Percentiles rank a stretch among this genome's conserved stretches.
Evolutionary conservation across 2,329 filamentous ascomycete genomes (phyloP).

Genomic region (Aspergillus intermedius): DNA sequence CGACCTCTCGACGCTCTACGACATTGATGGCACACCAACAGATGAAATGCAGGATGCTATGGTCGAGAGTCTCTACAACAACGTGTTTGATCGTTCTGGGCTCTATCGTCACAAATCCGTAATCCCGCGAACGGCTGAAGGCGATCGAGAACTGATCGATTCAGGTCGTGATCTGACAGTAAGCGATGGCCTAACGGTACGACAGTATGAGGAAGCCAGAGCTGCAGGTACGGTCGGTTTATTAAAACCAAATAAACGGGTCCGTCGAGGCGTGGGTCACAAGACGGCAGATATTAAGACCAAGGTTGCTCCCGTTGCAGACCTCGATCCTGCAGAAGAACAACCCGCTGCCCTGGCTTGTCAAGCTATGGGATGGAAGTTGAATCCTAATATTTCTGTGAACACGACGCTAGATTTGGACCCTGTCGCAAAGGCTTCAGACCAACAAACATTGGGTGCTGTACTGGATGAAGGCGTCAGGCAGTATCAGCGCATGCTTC

Average conservation of each 20-base stretch:
- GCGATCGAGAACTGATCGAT: slow-evolving; percentile 74
- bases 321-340: slow-evolving; percentile 60
- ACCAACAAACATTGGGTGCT: slow-evolving; percentile 72
- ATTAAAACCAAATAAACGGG: slow-evolving; percentile 37
- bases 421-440: slow-evolving; percentile 53
- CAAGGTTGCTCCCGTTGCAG: slow-evolving; percentile 44
- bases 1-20: slow-evolving; percentile 80
- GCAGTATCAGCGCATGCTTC: slow-evolving; percentile 77
- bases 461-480: slow-evolving; percentile 85
- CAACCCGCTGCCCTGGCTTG: slow-evolving; percentile 71
- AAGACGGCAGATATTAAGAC: slow-evolving; percentile 47
- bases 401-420: slow-evolving; percentile 67
- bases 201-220: slow-evolving; percentile 64
- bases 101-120: slow-evolving; percentile 77
- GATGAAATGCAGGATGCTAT: slow-evolving; percentile 71
- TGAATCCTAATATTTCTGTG: slow-evolving; percentile 58
- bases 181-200: slow-evolving; percentile 65
- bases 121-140: slow-evolving; percentile 66
- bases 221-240: slow-evolving; percentile 49
- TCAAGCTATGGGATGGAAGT: slow-evolving; percentile 72
- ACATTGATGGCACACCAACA: slow-evolving; percentile 58
- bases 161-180: slow-evolving; percentile 70
- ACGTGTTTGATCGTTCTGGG: slow-evolving; percentile 85
- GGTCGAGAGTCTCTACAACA: slow-evolving; percentile 89
- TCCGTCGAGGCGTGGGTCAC: slow-evolving; percentile 40